phyloP scores from a whole-genome alignment of 1,284 basidiomycete species.

The Ceratobasidium sp. region DNA sequence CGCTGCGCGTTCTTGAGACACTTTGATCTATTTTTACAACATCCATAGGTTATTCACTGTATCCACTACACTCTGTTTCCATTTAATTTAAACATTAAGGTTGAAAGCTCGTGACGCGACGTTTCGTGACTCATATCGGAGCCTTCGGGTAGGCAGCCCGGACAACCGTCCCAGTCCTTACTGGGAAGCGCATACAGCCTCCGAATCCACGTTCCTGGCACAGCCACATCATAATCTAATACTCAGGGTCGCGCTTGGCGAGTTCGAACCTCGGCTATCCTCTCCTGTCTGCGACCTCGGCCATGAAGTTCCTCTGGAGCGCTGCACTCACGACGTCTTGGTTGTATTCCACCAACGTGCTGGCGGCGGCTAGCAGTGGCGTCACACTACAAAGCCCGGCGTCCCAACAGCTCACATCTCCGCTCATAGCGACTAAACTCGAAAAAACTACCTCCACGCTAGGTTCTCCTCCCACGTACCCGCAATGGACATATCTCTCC shows the following conservation, averaged over 20 bases:
- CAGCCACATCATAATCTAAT: conserved; percentile 10
- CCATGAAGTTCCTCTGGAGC: conserved; percentile 12
- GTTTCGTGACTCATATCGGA: background rate
- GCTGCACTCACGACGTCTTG: conserved; percentile 7
- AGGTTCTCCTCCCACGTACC: conserved; percentile 61
- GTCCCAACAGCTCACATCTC: conserved; percentile 63
- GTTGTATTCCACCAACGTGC: background rate
- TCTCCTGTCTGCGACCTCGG: conserved; percentile 12
- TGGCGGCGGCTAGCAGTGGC: background rate
- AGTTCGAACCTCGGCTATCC: conserved; percentile 2
- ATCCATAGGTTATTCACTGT: conserved; percentile 41
- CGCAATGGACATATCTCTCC: conserved; percentile 65
- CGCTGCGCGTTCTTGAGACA: conserved; percentile 21
- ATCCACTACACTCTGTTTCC: conserved; percentile 24
- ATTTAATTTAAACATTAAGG: conserved; percentile 4
- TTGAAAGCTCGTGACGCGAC: background rate
- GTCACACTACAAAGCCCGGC: conserved; percentile 12
- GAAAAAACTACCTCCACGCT: conserved; percentile 58
- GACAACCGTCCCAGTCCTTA: background rate
- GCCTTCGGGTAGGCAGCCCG: no score
- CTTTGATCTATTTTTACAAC: conserved; percentile 12
- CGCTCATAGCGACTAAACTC: conserved; percentile 66
- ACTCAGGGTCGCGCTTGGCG: background rate
- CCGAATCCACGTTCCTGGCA: conserved; percentile 12
- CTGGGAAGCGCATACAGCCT: conserved; percentile 19